A percentile compares a stretch with the other conserved stretches of the same genome.
These are phyloP conservation scores for Colletotrichum costaricense DNA, from an alignment of 2,329 filamentous ascomycete species.

Conservation along the genomic window DNA sequence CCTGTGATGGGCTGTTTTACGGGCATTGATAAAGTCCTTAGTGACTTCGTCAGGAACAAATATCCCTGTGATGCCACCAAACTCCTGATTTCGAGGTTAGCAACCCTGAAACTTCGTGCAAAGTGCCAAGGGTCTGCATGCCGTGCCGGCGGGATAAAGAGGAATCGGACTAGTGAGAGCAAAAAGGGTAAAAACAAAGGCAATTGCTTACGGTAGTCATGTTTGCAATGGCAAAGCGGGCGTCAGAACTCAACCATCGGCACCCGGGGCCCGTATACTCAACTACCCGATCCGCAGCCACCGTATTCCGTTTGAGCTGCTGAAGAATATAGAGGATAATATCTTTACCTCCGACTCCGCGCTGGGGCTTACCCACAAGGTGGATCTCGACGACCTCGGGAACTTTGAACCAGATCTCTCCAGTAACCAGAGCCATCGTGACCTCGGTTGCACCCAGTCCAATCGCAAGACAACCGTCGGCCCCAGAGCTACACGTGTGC, in stretches of 20 bases:
- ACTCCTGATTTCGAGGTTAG: conserved; percentile 42
- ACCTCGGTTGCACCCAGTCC: conserved; percentile 53
- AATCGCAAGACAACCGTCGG: conserved; percentile 48
- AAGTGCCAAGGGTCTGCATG: not conserved
- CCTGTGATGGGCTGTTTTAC: conserved; percentile 48
- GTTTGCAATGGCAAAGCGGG: conserved; percentile 52
- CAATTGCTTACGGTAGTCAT: conserved; percentile 38
- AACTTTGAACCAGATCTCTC: conserved; percentile 53
- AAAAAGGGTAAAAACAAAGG: not conserved
- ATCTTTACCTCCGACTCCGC: conserved; percentile 52
- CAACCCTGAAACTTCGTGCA: not conserved
- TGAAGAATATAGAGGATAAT: conserved; percentile 51
- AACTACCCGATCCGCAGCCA: conserved; percentile 51
- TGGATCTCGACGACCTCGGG: conserved; percentile 49
- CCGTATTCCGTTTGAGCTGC: conserved; percentile 51
- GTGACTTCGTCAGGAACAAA: conserved; percentile 53
- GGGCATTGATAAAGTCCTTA: conserved; percentile 45
- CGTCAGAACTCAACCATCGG: conserved; percentile 47
- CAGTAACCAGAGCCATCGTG: conserved; percentile 49
- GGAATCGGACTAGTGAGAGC: not conserved
- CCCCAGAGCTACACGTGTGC: conserved; percentile 52
- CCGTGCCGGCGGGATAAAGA: not conserved
- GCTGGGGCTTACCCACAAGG: conserved; percentile 44
- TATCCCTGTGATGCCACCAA: conserved; percentile 55
- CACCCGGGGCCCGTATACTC: conserved; percentile 50